Base-by-base conservation (phyloP, 495 filamentous ascomycete species). In the Trichoderma parareesei region DNA sequence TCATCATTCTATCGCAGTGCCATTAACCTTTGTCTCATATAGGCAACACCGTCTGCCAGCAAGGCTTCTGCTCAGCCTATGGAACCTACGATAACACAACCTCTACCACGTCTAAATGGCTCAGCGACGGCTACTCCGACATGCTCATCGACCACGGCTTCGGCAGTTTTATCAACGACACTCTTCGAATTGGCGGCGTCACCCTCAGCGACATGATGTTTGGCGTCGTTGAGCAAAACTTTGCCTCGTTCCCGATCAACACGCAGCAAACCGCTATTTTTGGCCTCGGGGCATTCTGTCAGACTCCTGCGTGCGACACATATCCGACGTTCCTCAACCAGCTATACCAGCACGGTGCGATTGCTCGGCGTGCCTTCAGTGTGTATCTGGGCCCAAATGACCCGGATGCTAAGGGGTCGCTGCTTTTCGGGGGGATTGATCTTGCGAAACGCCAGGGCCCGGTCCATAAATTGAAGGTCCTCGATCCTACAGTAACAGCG, bases 101-200 rank as follows among this genome's bases (percentile, higher is more conserved):
- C 16, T 57, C 53, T 16, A 35, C 53, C 53, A 57, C 53, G 3
- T 13, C 53, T 11, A 57, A 57, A 35, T 57, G 53, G 53, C 2
- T 57, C 11, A 57, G 20, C 11, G 27, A 37, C 27, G 53, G 4
- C 2, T 57, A 57, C 27, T 13, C 6, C 16, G 53, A 57, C 27
- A 18, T 57, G 27, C 53, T 57, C 53, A 57, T 57, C 27, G 53
- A 57, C 27, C 53, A 57, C 5, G 53, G 53, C 27, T 57, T 57
- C 37, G 53, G 53, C 9, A 57, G 53, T 16, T 57, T 11, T 13
- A 57, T 57, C 27, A 57, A 57, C 5, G 53, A 57, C 27, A 57
- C 53, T 57, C 53, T 57, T 13, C 20, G 20, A 2, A 9, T 57
- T 16, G 53, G 53, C 11, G 53, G 53, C 53, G 9, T 57, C 2